phyloP scores from a whole-genome alignment of 2,329 filamentous ascomycete genomes.

The Fusarium mundagurra region DNA sequence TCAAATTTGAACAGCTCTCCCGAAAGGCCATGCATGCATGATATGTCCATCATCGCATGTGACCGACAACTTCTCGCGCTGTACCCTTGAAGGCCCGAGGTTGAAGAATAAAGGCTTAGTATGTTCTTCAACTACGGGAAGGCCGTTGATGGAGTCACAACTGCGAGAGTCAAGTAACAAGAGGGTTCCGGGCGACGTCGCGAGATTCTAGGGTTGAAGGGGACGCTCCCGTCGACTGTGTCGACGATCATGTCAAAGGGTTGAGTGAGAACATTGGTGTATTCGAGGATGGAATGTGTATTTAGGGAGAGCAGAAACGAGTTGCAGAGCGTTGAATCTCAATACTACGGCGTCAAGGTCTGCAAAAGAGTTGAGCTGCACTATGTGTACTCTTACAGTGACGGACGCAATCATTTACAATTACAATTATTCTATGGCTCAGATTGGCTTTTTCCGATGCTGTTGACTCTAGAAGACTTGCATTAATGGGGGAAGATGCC shows the following conservation, averaged over 20 bases:
- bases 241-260: slow-evolving; percentile 45
- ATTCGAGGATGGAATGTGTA: slow-evolving; percentile 39
- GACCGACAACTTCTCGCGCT: neutral
- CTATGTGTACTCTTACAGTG: slow-evolving; percentile 14
- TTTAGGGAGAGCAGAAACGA: slow-evolving; percentile 35
- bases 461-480: neutral
- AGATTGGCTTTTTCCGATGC: neutral
- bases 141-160: neutral
- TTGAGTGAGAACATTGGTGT: slow-evolving; percentile 3
- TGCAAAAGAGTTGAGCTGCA: slow-evolving; percentile 44
- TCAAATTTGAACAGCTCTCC: slow-evolving; percentile 1
- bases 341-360: slow-evolving; percentile 46
- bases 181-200: slow-evolving; percentile 40
- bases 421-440: too few relatives aligned
- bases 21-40: too few relatives aligned
- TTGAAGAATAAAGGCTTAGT: slow-evolving; percentile 2
- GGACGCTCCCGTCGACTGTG: slow-evolving; percentile 43
- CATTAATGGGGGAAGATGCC: too few relatives aligned
- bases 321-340: slow-evolving; percentile 32
- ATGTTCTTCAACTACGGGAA: neutral
- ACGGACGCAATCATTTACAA: too few relatives aligned
- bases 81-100: neutral
- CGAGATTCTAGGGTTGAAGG: slow-evolving; percentile 44
- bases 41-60: neutral
- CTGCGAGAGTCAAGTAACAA: slow-evolving; percentile 26